Evolutionary conservation across 2,329 filamentous ascomycete genomes (phyloP).

Genomic region (Colletotrichum incanum): DNA sequence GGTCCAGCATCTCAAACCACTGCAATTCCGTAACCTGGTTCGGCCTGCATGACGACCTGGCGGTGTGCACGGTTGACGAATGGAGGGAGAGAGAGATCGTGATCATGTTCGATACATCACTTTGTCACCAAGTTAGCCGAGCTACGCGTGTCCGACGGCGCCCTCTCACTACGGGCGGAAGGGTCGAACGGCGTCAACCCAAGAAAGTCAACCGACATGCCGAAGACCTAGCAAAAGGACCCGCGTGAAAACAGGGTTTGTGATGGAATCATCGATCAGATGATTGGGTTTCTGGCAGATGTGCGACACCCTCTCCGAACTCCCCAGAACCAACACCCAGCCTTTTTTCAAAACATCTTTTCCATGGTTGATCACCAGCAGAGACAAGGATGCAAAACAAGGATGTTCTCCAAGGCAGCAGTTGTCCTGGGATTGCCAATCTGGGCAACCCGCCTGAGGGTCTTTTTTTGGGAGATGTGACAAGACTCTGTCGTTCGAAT

Average conservation of each 20-base stretch:
- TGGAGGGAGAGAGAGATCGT: background rate
- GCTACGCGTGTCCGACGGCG: constrained; percentile 14
- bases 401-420: constrained; percentile 26
- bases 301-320: constrained; percentile 1
- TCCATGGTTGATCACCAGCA: constrained; percentile 26
- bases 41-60: constrained; percentile 22
- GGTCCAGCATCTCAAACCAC: constrained; percentile 24
- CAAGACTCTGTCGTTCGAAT: constrained; percentile 13
- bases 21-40: constrained; percentile 5
- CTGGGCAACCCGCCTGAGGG: constrained; percentile 11
- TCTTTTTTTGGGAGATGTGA: constrained; percentile 4
- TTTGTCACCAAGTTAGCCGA: background rate
- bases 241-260: constrained; percentile 38
- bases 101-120: constrained; percentile 26
- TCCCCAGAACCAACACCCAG: constrained; percentile 28
- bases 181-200: constrained; percentile 12
- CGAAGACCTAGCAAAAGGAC: constrained; percentile 1
- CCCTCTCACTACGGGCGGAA: constrained; percentile 2
- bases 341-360: background rate
- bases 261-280: constrained; percentile 39
- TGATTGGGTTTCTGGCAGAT: constrained; percentile 30
- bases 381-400: constrained; percentile 23
- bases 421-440: constrained; percentile 15
- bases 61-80: constrained; percentile 23
- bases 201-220: constrained; percentile 25